These are phyloP conservation scores for Phyllachora maydis DNA, from an alignment of 2,329 filamentous ascomycete species.

Conservation along the genomic window DNA sequence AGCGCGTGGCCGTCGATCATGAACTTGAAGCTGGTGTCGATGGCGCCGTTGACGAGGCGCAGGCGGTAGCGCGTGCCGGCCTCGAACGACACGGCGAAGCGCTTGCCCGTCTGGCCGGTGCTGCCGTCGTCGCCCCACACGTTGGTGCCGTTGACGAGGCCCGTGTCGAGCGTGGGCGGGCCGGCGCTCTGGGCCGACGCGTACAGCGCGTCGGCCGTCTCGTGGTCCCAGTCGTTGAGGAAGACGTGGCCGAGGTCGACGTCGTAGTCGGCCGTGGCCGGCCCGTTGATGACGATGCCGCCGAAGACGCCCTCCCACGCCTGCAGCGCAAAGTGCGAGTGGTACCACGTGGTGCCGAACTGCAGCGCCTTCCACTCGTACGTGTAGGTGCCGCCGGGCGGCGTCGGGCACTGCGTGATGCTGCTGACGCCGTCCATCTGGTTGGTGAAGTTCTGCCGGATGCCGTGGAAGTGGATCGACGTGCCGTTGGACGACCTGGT, in stretches of 20 bases:
- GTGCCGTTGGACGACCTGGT: conserved; percentile 24
- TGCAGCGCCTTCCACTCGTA: conserved; percentile 36
- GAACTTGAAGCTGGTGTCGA: conserved; percentile 21
- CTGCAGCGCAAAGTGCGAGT: conserved; percentile 32
- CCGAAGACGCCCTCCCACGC: conserved; percentile 35
- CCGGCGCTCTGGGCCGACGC: conserved; percentile 7
- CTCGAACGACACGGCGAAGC: conserved; percentile 13
- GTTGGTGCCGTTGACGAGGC: conserved; percentile 5
- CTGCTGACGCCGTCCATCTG: conserved; percentile 33
- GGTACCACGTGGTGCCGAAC: conserved; percentile 37
- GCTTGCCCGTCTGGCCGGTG: conserved; percentile 7
- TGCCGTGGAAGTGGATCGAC: conserved; percentile 40
- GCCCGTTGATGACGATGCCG: conserved; percentile 39
- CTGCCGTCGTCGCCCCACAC: not conserved
- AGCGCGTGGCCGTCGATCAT: conserved; percentile 32
- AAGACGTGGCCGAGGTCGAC: conserved; percentile 38
- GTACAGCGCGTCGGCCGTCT: conserved; percentile 17
- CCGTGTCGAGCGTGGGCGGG: conserved; percentile 18
- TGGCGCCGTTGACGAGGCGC: conserved; percentile 21
- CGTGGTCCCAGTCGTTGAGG: conserved; percentile 36
- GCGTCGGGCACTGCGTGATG: conserved; percentile 26
- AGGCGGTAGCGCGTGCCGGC: conserved; percentile 22
- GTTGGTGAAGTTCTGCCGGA: conserved; percentile 32
- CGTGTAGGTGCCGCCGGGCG: conserved; percentile 27
- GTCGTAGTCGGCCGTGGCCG: conserved; percentile 36